phyloP scores from a whole-genome alignment of 495 filamentous ascomycete genomes.

The Penicillium lagena region DNA sequence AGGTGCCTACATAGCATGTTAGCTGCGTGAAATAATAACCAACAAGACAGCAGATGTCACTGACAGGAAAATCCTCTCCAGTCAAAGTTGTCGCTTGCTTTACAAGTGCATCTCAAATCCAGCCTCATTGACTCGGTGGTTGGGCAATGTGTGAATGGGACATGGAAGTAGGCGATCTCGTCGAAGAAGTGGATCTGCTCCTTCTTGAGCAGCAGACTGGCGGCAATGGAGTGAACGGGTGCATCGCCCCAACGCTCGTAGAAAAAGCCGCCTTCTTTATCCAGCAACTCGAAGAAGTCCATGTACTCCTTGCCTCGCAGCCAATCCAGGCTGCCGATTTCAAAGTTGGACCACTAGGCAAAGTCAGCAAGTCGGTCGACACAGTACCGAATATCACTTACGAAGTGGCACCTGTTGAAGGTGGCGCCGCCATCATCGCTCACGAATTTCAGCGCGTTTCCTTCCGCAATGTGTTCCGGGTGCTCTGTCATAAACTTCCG shows the following conservation, averaged over 20 bases:
- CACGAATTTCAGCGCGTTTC: conserved; percentile 85
- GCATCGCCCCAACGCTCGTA: conserved; percentile 93
- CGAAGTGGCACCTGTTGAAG: conserved; percentile 97
- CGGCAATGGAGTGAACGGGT: conserved; percentile 91
- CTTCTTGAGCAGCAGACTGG: conserved; percentile 76
- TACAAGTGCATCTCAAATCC: conserved; percentile 85
- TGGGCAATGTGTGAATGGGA: conserved; percentile 98
- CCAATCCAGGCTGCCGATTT: conserved; percentile 81
- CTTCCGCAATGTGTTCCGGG: conserved; percentile 78
- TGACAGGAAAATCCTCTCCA: conserved; percentile 96
- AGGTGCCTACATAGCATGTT: conserved; percentile 51
- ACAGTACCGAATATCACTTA: conserved; percentile 38
- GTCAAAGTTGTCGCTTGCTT: conserved; percentile 95
- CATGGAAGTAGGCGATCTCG: conserved; percentile 96
- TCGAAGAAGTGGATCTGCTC: conserved; percentile 97
- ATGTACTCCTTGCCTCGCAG: conserved; percentile 71
- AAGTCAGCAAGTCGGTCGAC: neutral
- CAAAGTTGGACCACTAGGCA: conserved; percentile 83
- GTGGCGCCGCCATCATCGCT: conserved; percentile 83
- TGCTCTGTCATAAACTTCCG: conserved; percentile 86
- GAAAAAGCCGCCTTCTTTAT: conserved; percentile 83
- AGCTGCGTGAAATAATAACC: neutral
- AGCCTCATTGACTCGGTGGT: conserved; percentile 73
- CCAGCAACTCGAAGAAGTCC: conserved; percentile 74
- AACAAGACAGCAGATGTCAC: conserved; percentile 16